Evolutionary conservation across 2,329 filamentous ascomycete genomes (phyloP), one percentile per base, ranked within the genome.

Genomic region (Colletotrichum shisoi): DNA sequence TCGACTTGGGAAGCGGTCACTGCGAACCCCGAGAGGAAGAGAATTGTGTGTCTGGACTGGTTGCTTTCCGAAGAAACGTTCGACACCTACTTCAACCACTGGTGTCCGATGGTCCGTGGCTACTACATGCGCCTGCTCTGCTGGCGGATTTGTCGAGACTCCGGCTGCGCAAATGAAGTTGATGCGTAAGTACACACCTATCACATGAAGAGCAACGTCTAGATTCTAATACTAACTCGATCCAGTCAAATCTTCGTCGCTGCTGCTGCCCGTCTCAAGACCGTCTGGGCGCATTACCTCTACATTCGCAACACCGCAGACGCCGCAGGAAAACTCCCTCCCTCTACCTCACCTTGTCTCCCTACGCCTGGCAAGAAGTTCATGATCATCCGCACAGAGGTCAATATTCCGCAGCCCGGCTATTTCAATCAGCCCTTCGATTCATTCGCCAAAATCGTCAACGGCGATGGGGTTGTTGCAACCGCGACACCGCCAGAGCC

Each of bases 61-160:
- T 79, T 97, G 45, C 80, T 97, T 13, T 85, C 89, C 7, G 89
- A 91, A 61, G 83, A 89, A 31, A 85, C 90, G 2, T 97, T 97
- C 75, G 88, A 91, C 74, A 87, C 87, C 68, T 89, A 93, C 69
- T 97, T 97, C 79, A 94, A 91, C 74, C 93, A 97, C 74, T 97
- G 94, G 93, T 96, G 92, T 74, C 93, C 94, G 0, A 96, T 97
- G 94, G 92, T 97, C 24, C 87, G 94, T 68, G 91, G 93, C 15
- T 97, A 97, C 77, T 97, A 90, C 75, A 95, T 96, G 86, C 91
- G 94, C 53, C 80, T 97, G 57, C 79, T 97, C 24, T 96, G 93
- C 78, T 97, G 94, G 94, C 87, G 93, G 67, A 82, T 97, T 54
- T 94, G 91, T 70, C 85, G 94, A 70, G 91, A 91, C 73, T 86